A percentile compares a stretch with the other conserved stretches of the same genome.
These are phyloP conservation scores for Pseudocercospora fijiensis DNA, from an alignment of 2,329 filamentous ascomycete genomes.

Conservation along the genomic window DNA sequence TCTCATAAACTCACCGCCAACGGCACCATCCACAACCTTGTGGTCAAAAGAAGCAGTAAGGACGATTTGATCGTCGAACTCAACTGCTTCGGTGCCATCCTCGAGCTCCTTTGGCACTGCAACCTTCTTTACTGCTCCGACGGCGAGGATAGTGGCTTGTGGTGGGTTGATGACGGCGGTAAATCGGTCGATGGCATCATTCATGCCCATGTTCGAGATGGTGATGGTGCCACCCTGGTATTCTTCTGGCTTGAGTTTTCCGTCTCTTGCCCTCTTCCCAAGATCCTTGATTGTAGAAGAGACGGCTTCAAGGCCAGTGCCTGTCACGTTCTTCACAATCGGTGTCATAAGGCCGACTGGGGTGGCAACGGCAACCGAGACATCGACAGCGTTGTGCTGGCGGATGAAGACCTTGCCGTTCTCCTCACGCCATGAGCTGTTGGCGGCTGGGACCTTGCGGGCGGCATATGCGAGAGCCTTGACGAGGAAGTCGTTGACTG, in stretches of 20 bases:
- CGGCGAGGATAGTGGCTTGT: conserved; percentile 90
- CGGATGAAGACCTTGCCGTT: conserved; percentile 75
- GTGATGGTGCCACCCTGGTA: conserved; percentile 99
- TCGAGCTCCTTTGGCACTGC: conserved; percentile 82
- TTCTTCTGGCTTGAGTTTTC: conserved; percentile 99
- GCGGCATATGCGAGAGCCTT: conserved; percentile 89
- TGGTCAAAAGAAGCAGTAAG: conserved; percentile 97
- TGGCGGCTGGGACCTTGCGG: conserved; percentile 91
- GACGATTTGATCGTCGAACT: conserved; percentile 96
- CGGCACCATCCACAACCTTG: conserved; percentile 95
- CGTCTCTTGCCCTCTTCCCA: conserved; percentile 90
- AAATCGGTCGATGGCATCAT: conserved; percentile 91
- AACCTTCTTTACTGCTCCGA: conserved; percentile 94
- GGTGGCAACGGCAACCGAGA: conserved; percentile 93
- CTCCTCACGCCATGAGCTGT: conserved; percentile 85
- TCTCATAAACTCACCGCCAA: conserved; percentile 93
- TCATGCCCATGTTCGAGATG: conserved; percentile 99
- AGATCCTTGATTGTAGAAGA: conserved; percentile 91
- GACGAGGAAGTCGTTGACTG: conserved; percentile 99
- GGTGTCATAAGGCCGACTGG: conserved; percentile 94
- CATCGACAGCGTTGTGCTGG: conserved; percentile 88
- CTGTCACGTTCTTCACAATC: conserved; percentile 87
- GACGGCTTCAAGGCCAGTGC: conserved; percentile 83
- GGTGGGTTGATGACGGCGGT: conserved; percentile 99
- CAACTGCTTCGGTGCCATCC: conserved; percentile 70